Evolutionary conservation across 805 yeast species (phyloP).

Genomic region (Ogataea chonburiensis): DNA sequence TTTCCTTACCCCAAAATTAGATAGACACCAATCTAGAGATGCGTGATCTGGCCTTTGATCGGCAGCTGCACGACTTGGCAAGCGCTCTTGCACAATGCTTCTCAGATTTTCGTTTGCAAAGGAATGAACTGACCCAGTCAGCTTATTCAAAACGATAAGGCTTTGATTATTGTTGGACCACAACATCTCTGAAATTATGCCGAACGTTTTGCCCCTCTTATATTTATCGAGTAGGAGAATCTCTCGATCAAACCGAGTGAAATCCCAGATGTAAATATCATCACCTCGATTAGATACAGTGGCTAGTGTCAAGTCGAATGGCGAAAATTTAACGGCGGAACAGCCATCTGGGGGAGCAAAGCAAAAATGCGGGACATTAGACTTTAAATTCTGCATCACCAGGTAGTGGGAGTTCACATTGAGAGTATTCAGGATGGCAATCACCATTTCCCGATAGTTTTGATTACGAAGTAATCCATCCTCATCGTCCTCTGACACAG

Average conservation of each 20-base stretch:
- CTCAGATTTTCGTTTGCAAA: constrained; percentile 43
- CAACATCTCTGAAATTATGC: constrained; percentile 46
- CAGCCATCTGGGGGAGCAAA: constrained; percentile 65
- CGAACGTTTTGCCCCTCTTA: constrained; percentile 61
- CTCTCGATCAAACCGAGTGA: constrained; percentile 48
- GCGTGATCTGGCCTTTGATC: neutral
- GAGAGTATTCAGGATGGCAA: constrained; percentile 30
- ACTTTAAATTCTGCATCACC: constrained; percentile 46
- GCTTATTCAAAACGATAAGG: constrained; percentile 51
- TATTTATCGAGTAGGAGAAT: constrained; percentile 57
- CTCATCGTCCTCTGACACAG: constrained; percentile 13
- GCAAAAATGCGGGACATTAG: constrained; percentile 37
- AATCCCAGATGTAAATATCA: constrained; percentile 62
- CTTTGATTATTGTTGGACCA: constrained; percentile 51
- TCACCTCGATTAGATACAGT: constrained; percentile 61
- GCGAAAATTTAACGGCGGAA: constrained; percentile 58
- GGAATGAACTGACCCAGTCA: constrained; percentile 63
- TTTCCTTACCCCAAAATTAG: constrained; percentile 31
- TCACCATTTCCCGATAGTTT: constrained; percentile 28
- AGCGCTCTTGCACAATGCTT: constrained; percentile 10
- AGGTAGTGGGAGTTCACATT: constrained; percentile 36
- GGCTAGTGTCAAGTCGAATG: constrained; percentile 56
- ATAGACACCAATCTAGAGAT: constrained; percentile 44
- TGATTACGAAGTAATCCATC: constrained; percentile 18
- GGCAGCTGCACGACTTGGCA: constrained; percentile 2